A percentile compares a stretch with the other conserved stretches of the same genome.
These are phyloP conservation scores for Candida smagusa DNA, from an alignment of 1,139 yeast species.

Conservation along the genomic window DNA sequence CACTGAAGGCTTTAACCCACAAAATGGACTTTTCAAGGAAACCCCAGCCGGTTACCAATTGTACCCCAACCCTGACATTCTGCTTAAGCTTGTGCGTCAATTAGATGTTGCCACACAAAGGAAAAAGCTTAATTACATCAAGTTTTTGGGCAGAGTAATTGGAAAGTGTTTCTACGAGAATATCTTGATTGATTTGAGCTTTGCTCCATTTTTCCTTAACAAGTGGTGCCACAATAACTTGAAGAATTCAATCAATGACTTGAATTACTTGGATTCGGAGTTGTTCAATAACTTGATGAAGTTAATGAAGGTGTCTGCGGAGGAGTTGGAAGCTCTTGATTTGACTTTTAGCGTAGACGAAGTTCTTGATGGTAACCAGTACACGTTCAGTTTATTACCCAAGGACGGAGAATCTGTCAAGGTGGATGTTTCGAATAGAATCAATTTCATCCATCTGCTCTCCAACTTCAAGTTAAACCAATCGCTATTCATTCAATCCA, in stretches of 20 bases:
- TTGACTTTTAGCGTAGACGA: constrained; percentile 64
- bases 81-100: constrained; percentile 20
- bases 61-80: constrained; percentile 71
- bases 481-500: constrained; percentile 56
- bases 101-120: constrained; percentile 28
- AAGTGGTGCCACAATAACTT: constrained; percentile 52
- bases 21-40: constrained; percentile 35
- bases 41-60: constrained; percentile 53
- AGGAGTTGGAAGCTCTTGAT: constrained; percentile 58
- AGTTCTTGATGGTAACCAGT: constrained; percentile 31
- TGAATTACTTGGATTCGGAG: constrained; percentile 66
- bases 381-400: constrained; percentile 56
- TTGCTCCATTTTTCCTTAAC: constrained; percentile 83
- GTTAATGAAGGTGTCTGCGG: constrained; percentile 52
- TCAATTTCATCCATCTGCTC: constrained; percentile 73
- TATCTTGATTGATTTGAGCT: constrained; percentile 74
- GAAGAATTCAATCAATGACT: constrained; percentile 72
- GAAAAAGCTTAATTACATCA: constrained; percentile 38
- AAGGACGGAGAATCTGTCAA: constrained; percentile 49
- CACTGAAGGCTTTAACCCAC: constrained; percentile 58
- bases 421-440: constrained; percentile 60
- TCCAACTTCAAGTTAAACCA: constrained; percentile 78
- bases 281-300: constrained; percentile 65
- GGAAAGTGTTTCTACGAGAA: constrained; percentile 92
- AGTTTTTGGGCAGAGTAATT: constrained; percentile 73